Conservation (phyloP, 306 rosid genomes). For the Fragaria ananassa region DNA sequence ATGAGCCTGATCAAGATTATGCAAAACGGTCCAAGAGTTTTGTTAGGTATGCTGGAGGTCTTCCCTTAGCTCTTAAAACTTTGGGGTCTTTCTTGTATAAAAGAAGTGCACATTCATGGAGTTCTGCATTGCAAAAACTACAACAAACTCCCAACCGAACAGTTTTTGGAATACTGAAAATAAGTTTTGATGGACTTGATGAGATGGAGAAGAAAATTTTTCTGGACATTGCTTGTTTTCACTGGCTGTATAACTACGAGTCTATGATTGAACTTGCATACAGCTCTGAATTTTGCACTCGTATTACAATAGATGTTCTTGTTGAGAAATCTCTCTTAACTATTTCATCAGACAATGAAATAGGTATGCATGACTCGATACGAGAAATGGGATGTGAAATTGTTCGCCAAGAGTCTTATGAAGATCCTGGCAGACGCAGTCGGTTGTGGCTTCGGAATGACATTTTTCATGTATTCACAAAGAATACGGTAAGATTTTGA, state of each 20-base stretch:
- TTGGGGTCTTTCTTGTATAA: conserved; percentile 3
- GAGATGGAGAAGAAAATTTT: conserved; percentile 18
- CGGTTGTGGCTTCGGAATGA: conserved; percentile 25
- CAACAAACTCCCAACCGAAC: neutral
- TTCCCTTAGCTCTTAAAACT: conserved; percentile 18
- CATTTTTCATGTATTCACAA: conserved; percentile 25
- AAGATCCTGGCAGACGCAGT: conserved; percentile 2
- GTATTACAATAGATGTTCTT: conserved; percentile 26
- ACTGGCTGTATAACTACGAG: conserved; percentile 19
- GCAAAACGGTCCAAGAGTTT: neutral
- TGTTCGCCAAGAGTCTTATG: conserved; percentile 14
- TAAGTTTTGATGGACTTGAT: conserved; percentile 23
- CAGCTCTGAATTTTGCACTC: neutral
- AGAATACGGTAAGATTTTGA: conserved; percentile 10
- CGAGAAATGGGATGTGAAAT: conserved; percentile 28
- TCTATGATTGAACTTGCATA: conserved; percentile 10
- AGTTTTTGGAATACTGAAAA: neutral
- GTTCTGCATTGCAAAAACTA: neutral
- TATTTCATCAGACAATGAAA: neutral
- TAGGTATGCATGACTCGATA: conserved; percentile 36
- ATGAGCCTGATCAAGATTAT: neutral
- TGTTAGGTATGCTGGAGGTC: neutral
- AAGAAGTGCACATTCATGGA: neutral
- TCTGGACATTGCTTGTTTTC: conserved; percentile 33
- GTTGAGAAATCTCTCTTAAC: conserved; percentile 37